Conservation (phyloP, 2,329 filamentous ascomycete genomes). For the Aspergillus pseudoglaucus region DNA sequence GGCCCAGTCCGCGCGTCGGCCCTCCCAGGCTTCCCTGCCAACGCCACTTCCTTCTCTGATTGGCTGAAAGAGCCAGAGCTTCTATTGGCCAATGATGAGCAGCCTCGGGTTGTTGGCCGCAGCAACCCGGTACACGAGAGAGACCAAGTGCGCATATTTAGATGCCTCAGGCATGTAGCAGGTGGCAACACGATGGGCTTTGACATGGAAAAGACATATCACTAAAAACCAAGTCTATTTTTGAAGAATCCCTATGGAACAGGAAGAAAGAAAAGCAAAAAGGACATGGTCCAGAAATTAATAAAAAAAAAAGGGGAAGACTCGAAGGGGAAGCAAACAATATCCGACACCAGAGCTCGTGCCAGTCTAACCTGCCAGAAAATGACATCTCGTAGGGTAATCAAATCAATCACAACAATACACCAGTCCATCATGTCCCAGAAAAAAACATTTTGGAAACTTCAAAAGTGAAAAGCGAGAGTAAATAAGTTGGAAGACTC, state of each 20-base stretch:
- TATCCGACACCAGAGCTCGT: constrained; percentile 15
- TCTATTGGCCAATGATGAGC: not conserved
- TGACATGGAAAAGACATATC: not conserved
- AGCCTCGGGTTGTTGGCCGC: not conserved
- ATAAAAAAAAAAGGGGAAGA: constrained; percentile 2
- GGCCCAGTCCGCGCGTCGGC: constrained; percentile 14
- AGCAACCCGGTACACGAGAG: not conserved
- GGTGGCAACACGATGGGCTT: not conserved
- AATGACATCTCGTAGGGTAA: constrained; percentile 8
- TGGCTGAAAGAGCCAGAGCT: constrained; percentile 3
- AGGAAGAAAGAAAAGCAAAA: not conserved
- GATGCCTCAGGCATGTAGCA: not conserved
- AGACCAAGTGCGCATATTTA: not conserved
- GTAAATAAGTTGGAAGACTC: constrained; percentile 12
- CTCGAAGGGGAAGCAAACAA: constrained; percentile 4
- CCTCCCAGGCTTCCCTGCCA: constrained; percentile 9
- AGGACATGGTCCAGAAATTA: constrained; percentile 4
- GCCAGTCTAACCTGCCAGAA: constrained; percentile 15
- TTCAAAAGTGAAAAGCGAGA: constrained; percentile 1
- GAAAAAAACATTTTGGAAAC: constrained; percentile 1
- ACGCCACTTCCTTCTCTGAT: constrained; percentile 4
- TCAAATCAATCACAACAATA: constrained; percentile 12
- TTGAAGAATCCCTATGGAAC: not conserved
- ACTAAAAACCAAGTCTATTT: constrained; percentile 2
- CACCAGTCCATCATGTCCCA: constrained; percentile 4